Base-by-base conservation (phyloP, 768 basidiomycete genomes). In the Albatrellus ellisii region DNA sequence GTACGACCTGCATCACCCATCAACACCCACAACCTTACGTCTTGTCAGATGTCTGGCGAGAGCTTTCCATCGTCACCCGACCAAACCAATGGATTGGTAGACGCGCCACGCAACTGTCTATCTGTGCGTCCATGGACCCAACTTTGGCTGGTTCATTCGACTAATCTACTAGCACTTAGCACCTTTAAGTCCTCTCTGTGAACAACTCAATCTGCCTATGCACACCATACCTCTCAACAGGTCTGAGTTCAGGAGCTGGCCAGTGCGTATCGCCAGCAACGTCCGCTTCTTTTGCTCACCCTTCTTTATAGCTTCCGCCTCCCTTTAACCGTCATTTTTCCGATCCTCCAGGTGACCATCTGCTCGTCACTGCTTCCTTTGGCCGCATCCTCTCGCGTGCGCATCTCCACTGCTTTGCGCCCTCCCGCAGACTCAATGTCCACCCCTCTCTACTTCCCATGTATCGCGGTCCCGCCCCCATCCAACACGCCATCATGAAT, bases 381-480 rank as follows among this genome's bases (percentile, higher is more conserved):
- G 91, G 91, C 0, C 80, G 83, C 35, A 89, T 92, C 49, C 69
- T 97, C 10, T 72, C 86, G 0, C 55, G 64, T 4, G 53, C 65
- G 2, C 63, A 84, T 40, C 72, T 95, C 12, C 54, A 64, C 11
- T 63, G 69, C 29, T 94, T 94, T 53, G 67, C 62, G 0, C 63
- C 65, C 0, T 52, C 58, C 0, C 71, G 74, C 35, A 65, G 81
- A 18, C 64, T 97, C 27, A 95, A 97, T 53, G 75, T 97, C 5
- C 91, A 97, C 52, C 89, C 90, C 0, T 92, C 90, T 26, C 62
- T 89, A 0, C 69, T 97, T 26, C 91, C 91, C 0, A 65, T 69
- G 21, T 91, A 86, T 57, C 77, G 91, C n/a, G 91, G 91, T 0
- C 77, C 91, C 7, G 86, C 89, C 2, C 91, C 91, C 0, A 85